Evolutionary conservation across 2,329 filamentous ascomycete species (phyloP).

Genomic region (Phoma sp.): DNA sequence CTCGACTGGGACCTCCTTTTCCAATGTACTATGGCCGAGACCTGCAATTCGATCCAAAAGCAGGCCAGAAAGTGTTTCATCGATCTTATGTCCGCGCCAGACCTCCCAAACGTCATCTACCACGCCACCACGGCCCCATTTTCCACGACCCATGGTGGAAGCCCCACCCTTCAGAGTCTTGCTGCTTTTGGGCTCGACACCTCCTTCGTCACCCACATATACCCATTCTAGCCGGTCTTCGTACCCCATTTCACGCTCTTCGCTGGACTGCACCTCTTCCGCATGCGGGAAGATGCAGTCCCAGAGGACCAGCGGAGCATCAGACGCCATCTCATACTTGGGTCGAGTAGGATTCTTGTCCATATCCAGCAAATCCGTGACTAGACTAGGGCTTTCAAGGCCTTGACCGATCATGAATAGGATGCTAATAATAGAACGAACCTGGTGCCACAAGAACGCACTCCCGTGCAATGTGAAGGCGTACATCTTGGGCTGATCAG

Average conservation of each 20-base stretch:
- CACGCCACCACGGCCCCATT: conserved; percentile 45
- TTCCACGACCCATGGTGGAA: conserved; percentile 32
- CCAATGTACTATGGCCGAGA: conserved; percentile 44
- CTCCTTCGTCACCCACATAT: conserved; percentile 72
- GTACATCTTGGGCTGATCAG: conserved; percentile 69
- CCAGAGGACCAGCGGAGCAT: conserved; percentile 91
- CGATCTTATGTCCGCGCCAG: conserved; percentile 86
- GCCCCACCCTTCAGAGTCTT: conserved; percentile 21
- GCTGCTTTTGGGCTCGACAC: conserved; percentile 52
- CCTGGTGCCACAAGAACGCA: conserved; percentile 98
- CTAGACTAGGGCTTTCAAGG: conserved; percentile 75
- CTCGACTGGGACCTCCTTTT: conserved; percentile 15
- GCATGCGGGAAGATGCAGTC: conserved; percentile 82
- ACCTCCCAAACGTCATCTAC: conserved; percentile 72
- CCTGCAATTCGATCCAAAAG: conserved; percentile 68
- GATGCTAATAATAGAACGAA: conserved; percentile 89
- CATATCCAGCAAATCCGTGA: conserved; percentile 77
- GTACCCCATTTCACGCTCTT: conserved; percentile 49
- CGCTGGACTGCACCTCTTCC: conserved; percentile 46
- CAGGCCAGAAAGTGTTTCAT: conserved; percentile 80
- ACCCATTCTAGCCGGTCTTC: conserved; percentile 76
- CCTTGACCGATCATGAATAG: conserved; percentile 93
- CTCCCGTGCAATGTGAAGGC: conserved; percentile 87
- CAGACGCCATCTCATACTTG: conserved; percentile 87
- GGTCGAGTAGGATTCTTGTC: conserved; percentile 75